These are phyloP conservation scores for Botrytis medusae DNA, from an alignment of 2,329 filamentous ascomycete species.

Conservation along the genomic window DNA sequence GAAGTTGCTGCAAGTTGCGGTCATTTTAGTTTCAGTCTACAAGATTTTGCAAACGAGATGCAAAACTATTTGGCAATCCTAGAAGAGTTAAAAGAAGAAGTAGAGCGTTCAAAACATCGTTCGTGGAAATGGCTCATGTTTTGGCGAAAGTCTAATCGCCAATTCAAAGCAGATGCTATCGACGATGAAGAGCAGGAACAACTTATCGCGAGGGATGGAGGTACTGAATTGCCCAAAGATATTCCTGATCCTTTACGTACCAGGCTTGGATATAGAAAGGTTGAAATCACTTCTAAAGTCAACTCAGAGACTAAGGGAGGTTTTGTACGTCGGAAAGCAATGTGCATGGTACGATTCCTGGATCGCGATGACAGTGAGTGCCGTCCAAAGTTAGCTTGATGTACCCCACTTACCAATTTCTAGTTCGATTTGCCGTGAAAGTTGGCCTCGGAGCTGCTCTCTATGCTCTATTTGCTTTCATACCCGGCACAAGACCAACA, in stretches of 20 bases:
- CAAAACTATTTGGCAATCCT: constrained; percentile 78
- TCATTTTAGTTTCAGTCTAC: constrained; percentile 89
- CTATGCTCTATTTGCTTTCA: constrained; percentile 86
- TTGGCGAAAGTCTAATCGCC: constrained; percentile 54
- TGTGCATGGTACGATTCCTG: constrained; percentile 55
- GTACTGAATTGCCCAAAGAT: constrained; percentile 30
- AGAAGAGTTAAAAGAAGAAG: constrained; percentile 76
- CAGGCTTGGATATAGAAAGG: constrained; percentile 29
- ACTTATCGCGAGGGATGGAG: constrained; percentile 29
- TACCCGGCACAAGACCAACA: constrained; percentile 71
- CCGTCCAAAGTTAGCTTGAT: constrained; percentile 27
- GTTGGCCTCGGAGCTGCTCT: constrained; percentile 86
- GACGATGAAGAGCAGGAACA: constrained; percentile 36
- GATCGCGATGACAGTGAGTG: constrained; percentile 61
- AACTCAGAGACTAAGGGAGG: constrained; percentile 17
- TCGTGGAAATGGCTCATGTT: constrained; percentile 86
- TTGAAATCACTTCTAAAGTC: constrained; percentile 25
- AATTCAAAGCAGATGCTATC: constrained; percentile 12
- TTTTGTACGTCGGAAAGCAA: constrained; percentile 46
- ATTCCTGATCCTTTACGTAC: constrained; percentile 25
- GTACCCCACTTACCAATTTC: constrained; percentile 24
- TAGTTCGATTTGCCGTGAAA: constrained; percentile 78
- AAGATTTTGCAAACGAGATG: constrained; percentile 89
- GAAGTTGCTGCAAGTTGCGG: constrained; percentile 97
- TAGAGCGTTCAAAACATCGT: constrained; percentile 59